Base-by-base conservation (phyloP, 2,329 filamentous ascomycete species). In the Arthrobotrys entomopaga region DNA sequence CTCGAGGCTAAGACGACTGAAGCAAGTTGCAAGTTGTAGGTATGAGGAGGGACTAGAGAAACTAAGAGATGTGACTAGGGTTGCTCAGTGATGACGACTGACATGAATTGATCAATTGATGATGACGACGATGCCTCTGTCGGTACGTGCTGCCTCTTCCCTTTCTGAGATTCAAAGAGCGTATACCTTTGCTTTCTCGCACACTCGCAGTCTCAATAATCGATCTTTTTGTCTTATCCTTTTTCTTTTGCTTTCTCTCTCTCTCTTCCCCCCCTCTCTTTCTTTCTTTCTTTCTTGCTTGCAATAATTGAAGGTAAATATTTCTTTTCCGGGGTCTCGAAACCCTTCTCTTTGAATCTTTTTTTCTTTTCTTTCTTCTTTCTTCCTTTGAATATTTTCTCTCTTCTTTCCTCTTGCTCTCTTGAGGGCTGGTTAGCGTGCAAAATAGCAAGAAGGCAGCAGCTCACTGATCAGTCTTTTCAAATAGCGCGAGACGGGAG, bases 381-480 rank as follows among this genome's bases (percentile, higher is more conserved):
- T 13, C 40, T 16, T 43, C 40, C 40, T 2, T 16, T 43, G 2
- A 10, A 13, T 16, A 3, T 2, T 43, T 13, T 43, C 40, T 16
- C 46, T 16, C 43, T n/a, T 48, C 8, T 48, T 48, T 48, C 43
- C 16, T 16, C 46, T 10, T 19, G 15, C 61, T 52, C 59, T 65
- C 38, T 56, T 53, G 57, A 63, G 42, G 38, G 50, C 49, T 48
- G 56, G 60, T 73, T 67, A 20, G 63, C 49, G 38, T 53, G 54
- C 26, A 52, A 26, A 26, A 59, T 52, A 43, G 60, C 70, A 67
- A 67, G 57, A 58, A n/a, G 56, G 48, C 61, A 67, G 48, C 61
- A 64, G 63, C 70, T 74, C 70, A 74, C 70, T 74, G 58, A 74
- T 74, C 65, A 67, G 70, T 74, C 70, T 74, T 26, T 73, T 74